These are phyloP conservation scores for Trichosanthes truncata DNA, from an alignment of 306 rosid genomes.

Conservation along the genomic window DNA sequence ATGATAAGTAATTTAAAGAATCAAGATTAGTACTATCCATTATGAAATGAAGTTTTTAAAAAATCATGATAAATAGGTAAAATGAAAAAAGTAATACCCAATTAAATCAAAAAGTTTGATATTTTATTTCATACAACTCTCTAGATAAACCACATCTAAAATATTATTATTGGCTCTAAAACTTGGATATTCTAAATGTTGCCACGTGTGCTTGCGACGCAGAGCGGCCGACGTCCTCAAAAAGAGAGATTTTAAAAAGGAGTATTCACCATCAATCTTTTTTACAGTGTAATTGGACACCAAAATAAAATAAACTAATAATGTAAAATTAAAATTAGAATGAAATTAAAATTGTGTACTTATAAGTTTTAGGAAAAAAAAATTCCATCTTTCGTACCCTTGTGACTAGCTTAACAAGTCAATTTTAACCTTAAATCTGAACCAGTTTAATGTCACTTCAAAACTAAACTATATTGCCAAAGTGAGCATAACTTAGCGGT, in stretches of 20 bases:
- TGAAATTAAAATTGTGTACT: neutral
- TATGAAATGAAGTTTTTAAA: neutral
- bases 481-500: too few species aligned
- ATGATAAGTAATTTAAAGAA: neutral
- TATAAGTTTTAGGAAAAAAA: neutral
- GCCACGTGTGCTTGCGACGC: too few species aligned
- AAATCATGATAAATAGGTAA: neutral
- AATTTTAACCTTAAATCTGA: neutral
- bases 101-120: neutral
- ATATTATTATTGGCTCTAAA: neutral
- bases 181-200: neutral
- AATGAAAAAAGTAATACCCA: neutral
- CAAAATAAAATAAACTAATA: too few species aligned
- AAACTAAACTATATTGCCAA: too few species aligned
- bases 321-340: neutral
- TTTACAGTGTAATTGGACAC: too few species aligned
- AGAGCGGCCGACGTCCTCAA: too few species aligned
- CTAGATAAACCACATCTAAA: neutral
- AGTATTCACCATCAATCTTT: too few species aligned
- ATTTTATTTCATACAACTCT: neutral
- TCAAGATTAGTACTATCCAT: neutral
- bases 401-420: neutral
- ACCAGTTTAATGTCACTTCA: neutral
- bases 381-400: too few species aligned
- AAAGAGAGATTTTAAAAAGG: too few species aligned